These are phyloP conservation scores for Paecilomyces variotii DNA, from an alignment of 2,329 filamentous ascomycete species.

Conservation along the genomic window DNA sequence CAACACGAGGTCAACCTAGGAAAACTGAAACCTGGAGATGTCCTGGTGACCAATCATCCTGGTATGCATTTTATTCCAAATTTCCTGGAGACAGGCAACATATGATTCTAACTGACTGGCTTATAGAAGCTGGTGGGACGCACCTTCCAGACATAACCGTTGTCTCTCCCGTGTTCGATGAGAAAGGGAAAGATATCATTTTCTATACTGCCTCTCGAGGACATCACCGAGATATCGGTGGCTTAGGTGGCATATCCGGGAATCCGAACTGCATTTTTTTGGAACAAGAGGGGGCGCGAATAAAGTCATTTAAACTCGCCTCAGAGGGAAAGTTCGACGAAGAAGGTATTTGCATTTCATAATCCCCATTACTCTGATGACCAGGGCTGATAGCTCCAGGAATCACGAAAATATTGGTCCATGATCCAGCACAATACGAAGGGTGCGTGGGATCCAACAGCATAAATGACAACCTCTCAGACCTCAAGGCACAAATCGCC, in stretches of 20 bases:
- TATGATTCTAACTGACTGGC: not conserved
- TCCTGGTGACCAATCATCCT: slow-evolving; percentile 71
- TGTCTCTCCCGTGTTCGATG: slow-evolving; percentile 64
- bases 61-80: slow-evolving; percentile 28
- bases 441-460: slow-evolving; percentile 11
- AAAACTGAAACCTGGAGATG: slow-evolving; percentile 66
- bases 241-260: slow-evolving; percentile 20
- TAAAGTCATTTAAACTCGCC: slow-evolving; percentile 58
- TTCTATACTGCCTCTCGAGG: slow-evolving; percentile 71
- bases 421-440: slow-evolving; percentile 4
- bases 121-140: slow-evolving; percentile 70
- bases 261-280: slow-evolving; percentile 33
- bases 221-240: slow-evolving; percentile 49
- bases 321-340: slow-evolving; percentile 45
- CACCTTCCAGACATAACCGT: slow-evolving; percentile 74
- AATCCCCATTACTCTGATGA: not conserved
- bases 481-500: slow-evolving; percentile 36
- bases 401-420: slow-evolving; percentile 2
- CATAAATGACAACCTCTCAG: slow-evolving; percentile 33
- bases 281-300: slow-evolving; percentile 48
- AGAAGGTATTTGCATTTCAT: not conserved
- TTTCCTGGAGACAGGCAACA: not conserved
- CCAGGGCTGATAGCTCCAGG: not conserved
- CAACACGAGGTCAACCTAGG: slow-evolving; percentile 68
- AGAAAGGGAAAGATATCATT: slow-evolving; percentile 61